Percentiles rank a stretch among this genome's conserved stretches.
These are phyloP conservation scores for Dimargaris xerosporica DNA, from an alignment of 192 early-diverging fungal genomes.

Conservation along the genomic window DNA sequence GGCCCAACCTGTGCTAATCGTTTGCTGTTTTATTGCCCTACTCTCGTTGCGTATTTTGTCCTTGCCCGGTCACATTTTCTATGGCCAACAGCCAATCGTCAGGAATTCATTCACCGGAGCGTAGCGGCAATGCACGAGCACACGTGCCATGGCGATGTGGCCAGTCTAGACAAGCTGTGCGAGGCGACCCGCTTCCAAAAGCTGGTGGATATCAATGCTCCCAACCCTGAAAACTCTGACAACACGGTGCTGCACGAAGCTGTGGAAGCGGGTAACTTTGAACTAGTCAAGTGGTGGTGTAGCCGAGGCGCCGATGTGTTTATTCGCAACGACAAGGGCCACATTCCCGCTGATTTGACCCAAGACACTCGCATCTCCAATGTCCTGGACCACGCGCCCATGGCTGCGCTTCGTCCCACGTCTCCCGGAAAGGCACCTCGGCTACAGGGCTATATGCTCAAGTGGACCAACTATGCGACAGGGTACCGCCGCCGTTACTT, in stretches of 20 bases:
- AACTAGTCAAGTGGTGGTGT: constrained; percentile 52
- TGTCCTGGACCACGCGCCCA: constrained; percentile 34
- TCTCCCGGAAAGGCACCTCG: constrained; percentile 41
- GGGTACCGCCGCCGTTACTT: constrained; percentile 73
- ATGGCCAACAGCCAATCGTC: constrained; percentile 43
- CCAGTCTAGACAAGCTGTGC: constrained; percentile 26
- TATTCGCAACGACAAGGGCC: constrained; percentile 47
- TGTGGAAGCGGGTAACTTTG: constrained; percentile 38
- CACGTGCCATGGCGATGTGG: constrained; percentile 23
- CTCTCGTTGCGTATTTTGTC: no score
- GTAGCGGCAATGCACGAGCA: constrained; percentile 36
- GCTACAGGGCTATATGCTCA: constrained; percentile 46
- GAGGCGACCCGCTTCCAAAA: constrained; percentile 31
- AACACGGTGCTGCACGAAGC: constrained; percentile 56
- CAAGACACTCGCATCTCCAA: constrained; percentile 32
- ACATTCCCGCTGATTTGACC: constrained; percentile 38
- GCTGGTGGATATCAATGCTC: constrained; percentile 53
- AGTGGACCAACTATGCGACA: constrained; percentile 76
- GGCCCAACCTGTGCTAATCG: no score
- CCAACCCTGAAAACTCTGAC: constrained; percentile 36
- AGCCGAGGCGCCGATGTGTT: constrained; percentile 60
- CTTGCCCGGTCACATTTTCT: no score
- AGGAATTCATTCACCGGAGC: constrained; percentile 29
- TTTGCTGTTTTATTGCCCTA: no score
- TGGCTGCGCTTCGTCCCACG: constrained; percentile 30